Base-by-base conservation (phyloP, 2,329 filamentous ascomycete genomes). In the Aspergillus spinulosporus region DNA sequence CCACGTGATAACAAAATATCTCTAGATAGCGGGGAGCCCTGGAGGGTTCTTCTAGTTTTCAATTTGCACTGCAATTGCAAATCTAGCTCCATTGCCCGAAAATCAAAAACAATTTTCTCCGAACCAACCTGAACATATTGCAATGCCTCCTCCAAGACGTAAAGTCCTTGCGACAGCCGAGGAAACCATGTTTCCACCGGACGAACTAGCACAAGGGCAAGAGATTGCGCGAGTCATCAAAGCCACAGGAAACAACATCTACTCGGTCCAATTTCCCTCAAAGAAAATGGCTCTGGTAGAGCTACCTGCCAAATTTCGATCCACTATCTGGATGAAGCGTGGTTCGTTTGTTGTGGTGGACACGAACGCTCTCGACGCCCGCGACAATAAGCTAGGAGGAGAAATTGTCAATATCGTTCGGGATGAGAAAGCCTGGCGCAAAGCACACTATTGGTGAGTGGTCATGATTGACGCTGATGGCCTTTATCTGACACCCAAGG, bases 341-440 rank as follows among this genome's bases (percentile, higher is more conserved):
- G 89, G 92, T 31, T 90, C 91, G 0, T 97, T 88, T 72, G 92
- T 97, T 31, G 76, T 97, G 8, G 82, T 96, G 11, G 89, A 97
- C 63, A 88, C 84, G 26, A 80, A 81, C 31, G 79, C 83, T 1
- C 79, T 87, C 37, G 84, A 86, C 29, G 84, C 82, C 26, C 77
- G 86, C 50, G 87, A 88, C 44, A 91, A 91, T 66, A 92, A 91
- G 72, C 83, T 96, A 9, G 82, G 84, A 51, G 94, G 93, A 11
- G 90, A 96, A 73, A 97, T 99, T 66, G 82, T 96, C 64, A 97
- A 97, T 68, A 85, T 97, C 36, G 92, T 97, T 37, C 82, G 90
- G 37, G 91, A 97, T 68, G 92, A 97, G 78, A 95, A 90, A 76
- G 81, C 82, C 43, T 99, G 94, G 94, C 85, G 92, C 68, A 96